phyloP scores from a whole-genome alignment of 257 asterid genomes.

The Lavandula angustifolia region DNA sequence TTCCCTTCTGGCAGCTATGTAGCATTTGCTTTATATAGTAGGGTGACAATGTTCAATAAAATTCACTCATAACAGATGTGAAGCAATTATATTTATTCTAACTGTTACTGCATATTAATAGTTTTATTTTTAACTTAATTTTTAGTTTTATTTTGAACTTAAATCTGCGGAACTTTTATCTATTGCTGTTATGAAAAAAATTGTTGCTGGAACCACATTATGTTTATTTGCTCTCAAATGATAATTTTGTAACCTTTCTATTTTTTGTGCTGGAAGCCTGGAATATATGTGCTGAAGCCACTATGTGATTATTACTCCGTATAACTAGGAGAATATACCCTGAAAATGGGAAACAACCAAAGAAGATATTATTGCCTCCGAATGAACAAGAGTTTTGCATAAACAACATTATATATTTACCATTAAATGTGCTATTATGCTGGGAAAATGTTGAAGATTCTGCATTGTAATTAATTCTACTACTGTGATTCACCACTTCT shows the following conservation, averaged over 20 bases:
- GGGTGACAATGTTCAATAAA: conserved; percentile 14
- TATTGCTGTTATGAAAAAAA: conserved; percentile 2
- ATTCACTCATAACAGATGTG: background rate
- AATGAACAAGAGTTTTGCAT: background rate
- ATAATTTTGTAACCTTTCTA: background rate
- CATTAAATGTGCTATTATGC: conserved; percentile 22
- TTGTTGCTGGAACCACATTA: conserved; percentile 7
- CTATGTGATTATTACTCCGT: background rate
- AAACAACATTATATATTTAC: background rate
- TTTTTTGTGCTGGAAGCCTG: conserved; percentile 9
- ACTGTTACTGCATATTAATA: background rate
- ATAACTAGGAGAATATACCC: conserved; percentile 1
- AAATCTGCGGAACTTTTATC: conserved; percentile 9
- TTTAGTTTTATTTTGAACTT: background rate
- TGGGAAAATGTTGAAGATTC: background rate
- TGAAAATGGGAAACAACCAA: background rate
- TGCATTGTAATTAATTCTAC: background rate
- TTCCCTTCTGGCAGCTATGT: background rate
- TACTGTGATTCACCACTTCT: background rate
- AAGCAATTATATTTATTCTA: background rate
- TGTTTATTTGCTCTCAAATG: background rate
- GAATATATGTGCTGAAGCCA: background rate
- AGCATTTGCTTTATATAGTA: conserved; percentile 1
- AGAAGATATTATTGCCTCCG: conserved; percentile 16
- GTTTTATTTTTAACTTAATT: background rate